Percentiles rank a stretch among this genome's conserved stretches.
Evolutionary conservation across 2,329 filamentous ascomycete genomes (phyloP).

Genomic region (Alternaria viburni): DNA sequence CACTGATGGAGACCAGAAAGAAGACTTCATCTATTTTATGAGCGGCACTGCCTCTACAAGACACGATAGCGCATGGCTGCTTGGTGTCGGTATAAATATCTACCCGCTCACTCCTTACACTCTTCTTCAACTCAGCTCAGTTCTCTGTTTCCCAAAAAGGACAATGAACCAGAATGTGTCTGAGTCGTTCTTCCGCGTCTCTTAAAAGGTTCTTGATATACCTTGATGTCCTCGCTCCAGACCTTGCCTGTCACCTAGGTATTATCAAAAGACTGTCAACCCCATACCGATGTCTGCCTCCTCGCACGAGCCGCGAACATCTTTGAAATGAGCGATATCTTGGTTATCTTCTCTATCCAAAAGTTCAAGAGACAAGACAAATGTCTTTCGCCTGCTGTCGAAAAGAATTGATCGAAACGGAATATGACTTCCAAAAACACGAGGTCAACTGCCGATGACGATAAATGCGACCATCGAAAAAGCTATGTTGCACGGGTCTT

Average conservation of each 20-base stretch:
- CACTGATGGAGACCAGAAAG: too few relatives aligned
- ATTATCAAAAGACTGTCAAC: neutral
- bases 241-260: neutral
- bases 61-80: neutral
- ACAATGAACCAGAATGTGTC: neutral
- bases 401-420: too few relatives aligned
- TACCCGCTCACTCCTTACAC: neutral
- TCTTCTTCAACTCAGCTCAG: neutral
- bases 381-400: neutral
- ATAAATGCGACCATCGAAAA: neutral
- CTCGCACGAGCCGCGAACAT: neutral
- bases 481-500: neutral
- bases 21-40: neutral
- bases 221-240: neutral
- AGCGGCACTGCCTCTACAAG: neutral
- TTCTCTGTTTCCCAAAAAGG: neutral
- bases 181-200: neutral
- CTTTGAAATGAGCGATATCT: neutral
- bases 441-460: neutral
- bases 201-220: accelerated
- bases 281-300: neutral
- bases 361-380: too few relatives aligned
- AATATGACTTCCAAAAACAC: neutral
- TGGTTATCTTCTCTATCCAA: neutral
- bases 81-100: neutral